A percentile compares a stretch with the other conserved stretches of the same genome.
phyloP scores from a whole-genome alignment of 2,329 filamentous ascomycete genomes.

The Alternaria sp. region DNA sequence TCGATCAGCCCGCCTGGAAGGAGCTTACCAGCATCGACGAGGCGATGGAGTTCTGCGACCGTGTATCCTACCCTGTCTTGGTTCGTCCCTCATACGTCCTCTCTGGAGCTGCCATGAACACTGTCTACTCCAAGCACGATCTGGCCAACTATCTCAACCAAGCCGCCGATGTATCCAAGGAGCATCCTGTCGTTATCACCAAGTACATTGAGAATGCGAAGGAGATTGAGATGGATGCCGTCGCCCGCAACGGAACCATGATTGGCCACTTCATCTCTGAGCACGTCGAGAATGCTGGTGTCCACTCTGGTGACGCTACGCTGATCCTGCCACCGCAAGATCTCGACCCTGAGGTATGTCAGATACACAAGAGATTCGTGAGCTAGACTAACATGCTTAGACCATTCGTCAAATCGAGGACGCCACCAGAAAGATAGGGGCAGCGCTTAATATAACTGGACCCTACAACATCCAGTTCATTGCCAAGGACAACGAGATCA shows the following conservation, averaged over 20 bases:
- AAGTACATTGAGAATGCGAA: constrained; percentile 99
- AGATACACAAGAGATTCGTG: too few species aligned
- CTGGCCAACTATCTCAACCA: constrained; percentile 87
- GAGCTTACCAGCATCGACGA: constrained; percentile 95
- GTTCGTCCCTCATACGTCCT: constrained; percentile 96
- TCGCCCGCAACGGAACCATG: constrained; percentile 86
- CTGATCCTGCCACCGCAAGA: constrained; percentile 95
- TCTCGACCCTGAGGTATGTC: constrained; percentile 69
- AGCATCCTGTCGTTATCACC: constrained; percentile 97
- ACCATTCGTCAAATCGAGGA: constrained; percentile 93
- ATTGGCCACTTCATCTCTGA: constrained; percentile 97
- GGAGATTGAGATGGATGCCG: constrained; percentile 99
- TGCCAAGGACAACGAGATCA: constrained; percentile 99
- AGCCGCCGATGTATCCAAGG: constrained; percentile 89
- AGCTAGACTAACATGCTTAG: background rate
- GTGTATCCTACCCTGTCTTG: constrained; percentile 89
- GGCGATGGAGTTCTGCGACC: constrained; percentile 83
- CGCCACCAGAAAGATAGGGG: constrained; percentile 91
- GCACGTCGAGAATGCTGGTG: constrained; percentile 97
- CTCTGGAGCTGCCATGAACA: constrained; percentile 98
- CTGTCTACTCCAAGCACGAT: constrained; percentile 94
- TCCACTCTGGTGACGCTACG: constrained; percentile 97
- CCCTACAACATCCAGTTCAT: constrained; percentile 99
- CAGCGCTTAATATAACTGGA: constrained; percentile 92
- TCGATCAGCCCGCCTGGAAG: constrained; percentile 98